These are phyloP conservation scores for Acanthochlamys bracteata DNA, from an alignment of 106 monocot species.

Conservation along the genomic window DNA sequence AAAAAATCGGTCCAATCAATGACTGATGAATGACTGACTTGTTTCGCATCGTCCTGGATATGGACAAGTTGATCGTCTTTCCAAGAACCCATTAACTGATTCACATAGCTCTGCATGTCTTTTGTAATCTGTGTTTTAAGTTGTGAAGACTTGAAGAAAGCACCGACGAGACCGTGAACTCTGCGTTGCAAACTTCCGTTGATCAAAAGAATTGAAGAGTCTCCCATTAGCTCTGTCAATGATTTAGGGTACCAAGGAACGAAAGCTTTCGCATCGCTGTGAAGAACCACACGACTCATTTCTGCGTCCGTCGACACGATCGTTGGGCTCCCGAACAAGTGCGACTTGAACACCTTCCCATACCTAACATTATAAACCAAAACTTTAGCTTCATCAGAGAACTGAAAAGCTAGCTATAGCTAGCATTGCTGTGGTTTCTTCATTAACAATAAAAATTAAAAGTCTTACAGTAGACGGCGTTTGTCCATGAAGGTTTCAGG, in stretches of 20 bases:
- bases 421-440: neutral
- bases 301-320: constrained; percentile 87
- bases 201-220: constrained; percentile 75
- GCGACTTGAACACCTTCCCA: constrained; percentile 89
- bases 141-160: constrained; percentile 70
- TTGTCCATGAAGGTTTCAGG: constrained; percentile 92
- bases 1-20: no score
- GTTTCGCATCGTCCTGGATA: constrained; percentile 72
- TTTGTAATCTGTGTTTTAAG: constrained; percentile 56
- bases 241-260: constrained; percentile 91
- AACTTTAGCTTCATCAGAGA: neutral
- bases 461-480: constrained; percentile 46
- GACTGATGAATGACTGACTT: constrained; percentile 25
- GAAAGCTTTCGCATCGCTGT: constrained; percentile 58
- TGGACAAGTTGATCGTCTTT: constrained; percentile 34
- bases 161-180: constrained; percentile 75
- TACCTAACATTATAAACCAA: constrained; percentile 22
- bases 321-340: constrained; percentile 73
- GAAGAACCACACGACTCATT: constrained; percentile 62
- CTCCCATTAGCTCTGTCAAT: constrained; percentile 75
- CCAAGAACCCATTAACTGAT: constrained; percentile 39
- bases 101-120: constrained; percentile 50
- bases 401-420: neutral
- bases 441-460: neutral
- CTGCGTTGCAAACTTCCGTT: constrained; percentile 62